Percentiles rank a stretch among this genome's conserved stretches.
phyloP scores from a whole-genome alignment of 257 asterid genomes.

The Ajuga chamaepitys region DNA sequence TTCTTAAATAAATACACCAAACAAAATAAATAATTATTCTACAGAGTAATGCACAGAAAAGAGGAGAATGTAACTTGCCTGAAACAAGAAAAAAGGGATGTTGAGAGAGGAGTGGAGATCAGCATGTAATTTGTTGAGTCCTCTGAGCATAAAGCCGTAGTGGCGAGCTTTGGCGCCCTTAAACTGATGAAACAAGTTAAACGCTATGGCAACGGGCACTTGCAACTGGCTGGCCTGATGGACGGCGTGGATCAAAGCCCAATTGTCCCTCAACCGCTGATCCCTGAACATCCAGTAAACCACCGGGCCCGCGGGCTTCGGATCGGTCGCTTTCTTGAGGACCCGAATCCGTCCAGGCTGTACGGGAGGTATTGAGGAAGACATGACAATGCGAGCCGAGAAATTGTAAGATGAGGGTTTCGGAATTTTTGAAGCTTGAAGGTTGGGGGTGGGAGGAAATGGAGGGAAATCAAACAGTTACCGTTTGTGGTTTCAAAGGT shows the following conservation, averaged over 20 bases:
- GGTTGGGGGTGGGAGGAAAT: conserved; percentile 16
- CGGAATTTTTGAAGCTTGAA: not conserved
- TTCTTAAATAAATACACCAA: not conserved
- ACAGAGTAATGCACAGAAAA: not conserved
- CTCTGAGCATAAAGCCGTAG: conserved; percentile 89
- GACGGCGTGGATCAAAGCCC: conserved; percentile 98
- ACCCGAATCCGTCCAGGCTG: conserved; percentile 72
- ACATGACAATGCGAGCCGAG: conserved; percentile 32
- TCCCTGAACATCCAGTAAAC: conserved; percentile 99
- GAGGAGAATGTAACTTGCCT: conserved; percentile 25
- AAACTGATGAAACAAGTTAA: conserved; percentile 73
- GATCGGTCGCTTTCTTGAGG: conserved; percentile 35
- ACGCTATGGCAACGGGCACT: conserved; percentile 78
- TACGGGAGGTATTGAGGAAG: conserved; percentile 38
- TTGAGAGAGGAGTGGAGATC: conserved; percentile 37
- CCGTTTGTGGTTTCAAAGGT: conserved; percentile 49
- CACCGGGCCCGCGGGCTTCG: conserved; percentile 58
- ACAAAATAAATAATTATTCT: not conserved
- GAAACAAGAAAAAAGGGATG: conserved; percentile 75
- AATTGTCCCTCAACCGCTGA: conserved; percentile 85
- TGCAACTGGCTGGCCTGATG: conserved; percentile 62
- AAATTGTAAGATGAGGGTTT: not conserved
- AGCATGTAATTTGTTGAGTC: conserved; percentile 47
- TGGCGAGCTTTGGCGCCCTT: conserved; percentile 98
- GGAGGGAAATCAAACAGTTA: conserved; percentile 67